phyloP scores from a whole-genome alignment of 1,139 yeast species.

The Geotrichum candidum region DNA sequence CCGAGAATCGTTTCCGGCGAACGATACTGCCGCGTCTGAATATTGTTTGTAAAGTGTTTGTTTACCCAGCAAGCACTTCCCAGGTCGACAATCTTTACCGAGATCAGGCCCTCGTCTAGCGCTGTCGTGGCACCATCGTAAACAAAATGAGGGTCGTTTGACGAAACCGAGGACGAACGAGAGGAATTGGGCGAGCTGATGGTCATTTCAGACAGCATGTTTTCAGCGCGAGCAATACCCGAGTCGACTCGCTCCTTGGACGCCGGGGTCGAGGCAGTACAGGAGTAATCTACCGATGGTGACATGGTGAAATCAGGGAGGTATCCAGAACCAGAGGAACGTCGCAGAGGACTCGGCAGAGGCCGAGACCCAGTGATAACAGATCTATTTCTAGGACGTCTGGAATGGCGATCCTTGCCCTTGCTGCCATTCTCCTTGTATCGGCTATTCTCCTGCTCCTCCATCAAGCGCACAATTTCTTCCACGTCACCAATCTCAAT shows the following conservation, averaged over 20 bases:
- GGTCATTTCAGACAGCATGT: neutral
- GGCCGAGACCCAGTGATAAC: slow-evolving; percentile 85
- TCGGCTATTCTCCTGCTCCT: slow-evolving; percentile 39
- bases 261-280: slow-evolving; percentile 13
- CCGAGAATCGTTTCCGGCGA: slow-evolving; percentile 74
- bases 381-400: slow-evolving; percentile 62
- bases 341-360: slow-evolving; percentile 65
- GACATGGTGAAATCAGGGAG: slow-evolving; percentile 26
- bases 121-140: slow-evolving; percentile 21
- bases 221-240: neutral
- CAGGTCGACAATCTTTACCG: slow-evolving; percentile 72
- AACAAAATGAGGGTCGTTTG: slow-evolving; percentile 6
- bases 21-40: slow-evolving; percentile 81
- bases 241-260: slow-evolving; percentile 1
- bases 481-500: slow-evolving; percentile 76
- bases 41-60: slow-evolving; percentile 73
- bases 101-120: slow-evolving; percentile 38
- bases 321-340: slow-evolving; percentile 23
- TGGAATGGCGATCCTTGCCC: slow-evolving; percentile 21
- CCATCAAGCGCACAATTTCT: slow-evolving; percentile 53
- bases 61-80: slow-evolving; percentile 79
- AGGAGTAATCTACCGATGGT: slow-evolving; percentile 17
- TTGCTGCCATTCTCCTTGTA: slow-evolving; percentile 18
- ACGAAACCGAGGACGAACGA: slow-evolving; percentile 14
- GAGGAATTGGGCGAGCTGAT: slow-evolving; percentile 1